These are phyloP conservation scores for Cladosporium sp. DNA, from an alignment of 2,329 filamentous ascomycete species.

Conservation along the genomic window DNA sequence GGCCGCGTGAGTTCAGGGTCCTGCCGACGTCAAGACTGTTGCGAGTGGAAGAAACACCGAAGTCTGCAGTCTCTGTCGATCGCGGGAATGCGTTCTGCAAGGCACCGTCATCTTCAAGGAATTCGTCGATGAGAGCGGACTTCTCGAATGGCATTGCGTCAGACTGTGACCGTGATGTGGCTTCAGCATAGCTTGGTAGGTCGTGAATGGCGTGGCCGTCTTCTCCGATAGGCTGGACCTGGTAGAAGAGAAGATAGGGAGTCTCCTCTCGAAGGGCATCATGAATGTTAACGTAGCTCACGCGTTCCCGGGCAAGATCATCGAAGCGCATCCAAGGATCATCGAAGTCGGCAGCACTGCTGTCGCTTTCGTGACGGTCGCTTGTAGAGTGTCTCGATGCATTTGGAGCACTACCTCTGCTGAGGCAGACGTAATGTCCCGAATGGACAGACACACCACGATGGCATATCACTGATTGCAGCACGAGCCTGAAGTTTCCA, in stretches of 20 bases:
- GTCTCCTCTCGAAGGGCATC: constrained; percentile 77
- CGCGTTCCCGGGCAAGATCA: constrained; percentile 68
- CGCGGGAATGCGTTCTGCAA: constrained; percentile 8
- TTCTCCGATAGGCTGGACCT: constrained; percentile 82
- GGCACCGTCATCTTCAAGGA: constrained; percentile 15
- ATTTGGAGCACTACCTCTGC: constrained; percentile 61
- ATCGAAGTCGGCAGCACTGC: constrained; percentile 59
- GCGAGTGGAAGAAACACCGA: constrained; percentile 22
- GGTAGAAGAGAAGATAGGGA: constrained; percentile 92
- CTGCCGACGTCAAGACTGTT: constrained; percentile 29
- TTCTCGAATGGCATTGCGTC: constrained; percentile 25
- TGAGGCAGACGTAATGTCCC: constrained; percentile 86
- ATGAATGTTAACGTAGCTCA: constrained; percentile 73
- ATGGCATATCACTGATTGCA: constrained; percentile 92
- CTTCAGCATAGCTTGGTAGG: constrained; percentile 41
- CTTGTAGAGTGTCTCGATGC: constrained; percentile 49
- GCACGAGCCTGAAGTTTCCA: constrained; percentile 86
- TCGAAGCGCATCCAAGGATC: constrained; percentile 89
- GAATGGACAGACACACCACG: constrained; percentile 79
- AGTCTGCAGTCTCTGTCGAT: constrained; percentile 17
- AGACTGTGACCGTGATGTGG: constrained; percentile 27
- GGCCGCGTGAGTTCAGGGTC: constrained; percentile 25
- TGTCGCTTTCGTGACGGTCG: constrained; percentile 30
- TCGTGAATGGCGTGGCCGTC: constrained; percentile 40
- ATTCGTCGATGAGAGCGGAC: constrained; percentile 18